phyloP scores from a whole-genome alignment of 768 basidiomycete species.

The Tricholoma saponaceum region DNA sequence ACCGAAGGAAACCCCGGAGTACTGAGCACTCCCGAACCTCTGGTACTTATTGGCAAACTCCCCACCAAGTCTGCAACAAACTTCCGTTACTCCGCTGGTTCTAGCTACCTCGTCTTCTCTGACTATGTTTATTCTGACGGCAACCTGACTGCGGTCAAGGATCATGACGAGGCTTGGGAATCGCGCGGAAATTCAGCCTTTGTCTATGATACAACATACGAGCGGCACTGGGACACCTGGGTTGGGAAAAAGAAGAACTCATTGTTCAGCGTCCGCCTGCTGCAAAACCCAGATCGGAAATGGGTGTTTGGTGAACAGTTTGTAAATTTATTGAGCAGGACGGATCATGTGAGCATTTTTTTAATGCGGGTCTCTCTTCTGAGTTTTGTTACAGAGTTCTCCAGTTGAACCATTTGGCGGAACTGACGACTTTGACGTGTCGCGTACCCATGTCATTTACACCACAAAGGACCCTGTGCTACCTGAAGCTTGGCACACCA shows the following conservation, averaged over 20 bases:
- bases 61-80: conserved; percentile 66
- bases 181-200: conserved; percentile 68
- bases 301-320: conserved; percentile 55
- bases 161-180: conserved; percentile 69
- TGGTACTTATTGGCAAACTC: conserved; percentile 56
- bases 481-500: conserved; percentile 81
- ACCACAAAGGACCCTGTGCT: conserved; percentile 82
- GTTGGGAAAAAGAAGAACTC: conserved; percentile 63
- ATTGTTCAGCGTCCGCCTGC: conserved; percentile 66
- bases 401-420: conserved; percentile 91
- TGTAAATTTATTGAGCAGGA: conserved; percentile 59
- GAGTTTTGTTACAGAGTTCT: conserved; percentile 38
- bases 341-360: conserved; percentile 54
- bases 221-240: conserved; percentile 83
- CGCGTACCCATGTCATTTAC: conserved; percentile 66
- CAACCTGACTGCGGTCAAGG: conserved; percentile 60
- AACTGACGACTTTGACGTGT: conserved; percentile 76
- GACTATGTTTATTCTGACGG: conserved; percentile 79
- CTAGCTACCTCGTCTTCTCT: conserved; percentile 75
- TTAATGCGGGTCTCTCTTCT: conserved; percentile 1
- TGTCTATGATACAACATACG: conserved; percentile 66
- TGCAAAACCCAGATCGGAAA: conserved; percentile 38
- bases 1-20: conserved; percentile 17
- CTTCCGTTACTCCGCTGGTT: conserved; percentile 59
- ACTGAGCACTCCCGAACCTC: conserved; percentile 32